Conservation (phyloP, 306 rosid genomes). For the Cicer yamashitae region DNA sequence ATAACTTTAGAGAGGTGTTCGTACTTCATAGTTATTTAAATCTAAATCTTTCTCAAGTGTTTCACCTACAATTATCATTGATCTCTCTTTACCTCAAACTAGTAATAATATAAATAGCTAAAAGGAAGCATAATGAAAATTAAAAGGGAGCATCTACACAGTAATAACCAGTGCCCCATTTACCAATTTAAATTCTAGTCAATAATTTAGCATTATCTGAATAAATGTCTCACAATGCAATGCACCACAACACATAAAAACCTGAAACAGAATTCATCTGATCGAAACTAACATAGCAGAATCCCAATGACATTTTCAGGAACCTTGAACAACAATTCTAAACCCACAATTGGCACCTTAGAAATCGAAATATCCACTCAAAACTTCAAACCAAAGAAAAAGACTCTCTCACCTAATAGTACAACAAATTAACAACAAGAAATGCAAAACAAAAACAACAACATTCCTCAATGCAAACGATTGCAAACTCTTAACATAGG, state of each 20-base stretch:
- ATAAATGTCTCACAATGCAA: slow-evolving; percentile 26
- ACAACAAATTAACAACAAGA: not conserved
- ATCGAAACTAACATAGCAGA: not conserved
- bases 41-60: not conserved
- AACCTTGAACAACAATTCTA: slow-evolving; percentile 4
- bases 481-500: not conserved
- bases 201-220: not conserved
- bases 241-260: not conserved
- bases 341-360: slow-evolving; percentile 5
- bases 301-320: not conserved
- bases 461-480: slow-evolving; percentile 1
- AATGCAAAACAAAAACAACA: slow-evolving; percentile 28
- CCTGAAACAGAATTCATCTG: not conserved
- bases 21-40: not conserved
- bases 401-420: not conserved
- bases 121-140: not conserved
- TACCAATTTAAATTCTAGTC: slow-evolving; percentile 8
- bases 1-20: too few relatives aligned
- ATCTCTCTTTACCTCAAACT: not conserved
- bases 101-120: not conserved
- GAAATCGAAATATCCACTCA: slow-evolving; percentile 10
- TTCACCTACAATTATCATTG: not conserved
- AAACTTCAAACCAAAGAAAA: not conserved
- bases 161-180: not conserved
- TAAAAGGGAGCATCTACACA: not conserved